Evolutionary conservation across 331 rosid genomes (phyloP).

Genomic region (Cydonia oblonga): DNA sequence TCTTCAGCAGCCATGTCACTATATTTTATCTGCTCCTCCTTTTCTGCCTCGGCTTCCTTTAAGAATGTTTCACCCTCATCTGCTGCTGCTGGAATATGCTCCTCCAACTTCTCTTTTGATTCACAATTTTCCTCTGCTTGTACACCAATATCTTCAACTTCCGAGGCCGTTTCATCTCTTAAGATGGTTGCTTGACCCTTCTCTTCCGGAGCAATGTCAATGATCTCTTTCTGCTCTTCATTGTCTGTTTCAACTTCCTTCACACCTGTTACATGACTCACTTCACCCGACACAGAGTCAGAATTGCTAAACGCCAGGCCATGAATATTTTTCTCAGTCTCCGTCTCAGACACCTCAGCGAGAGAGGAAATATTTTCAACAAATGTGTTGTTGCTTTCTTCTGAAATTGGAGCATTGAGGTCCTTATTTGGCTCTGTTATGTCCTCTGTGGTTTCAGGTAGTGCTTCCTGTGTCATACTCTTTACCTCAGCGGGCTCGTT

Average conservation of each 20-base stretch:
- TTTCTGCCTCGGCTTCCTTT: not conserved
- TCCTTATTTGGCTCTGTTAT: not conserved
- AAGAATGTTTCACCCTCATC: conserved; percentile 1
- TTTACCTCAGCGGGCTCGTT: conserved; percentile 7
- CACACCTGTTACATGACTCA: not conserved
- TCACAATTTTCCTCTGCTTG: too few species aligned
- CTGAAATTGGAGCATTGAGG: not conserved
- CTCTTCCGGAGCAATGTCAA: not conserved
- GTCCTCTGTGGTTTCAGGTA: conserved; percentile 8
- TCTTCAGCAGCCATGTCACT: not conserved
- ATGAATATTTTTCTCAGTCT: conserved; percentile 1
- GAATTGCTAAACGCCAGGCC: not conserved
- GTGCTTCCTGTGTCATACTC: not conserved
- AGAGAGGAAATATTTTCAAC: not conserved
- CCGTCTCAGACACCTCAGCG: not conserved
- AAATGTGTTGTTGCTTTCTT: not conserved
- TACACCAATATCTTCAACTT: too few species aligned
- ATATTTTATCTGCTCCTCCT: not conserved
- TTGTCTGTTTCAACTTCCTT: conserved; percentile 7
- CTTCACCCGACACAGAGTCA: not conserved
- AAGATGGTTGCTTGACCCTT: not conserved
- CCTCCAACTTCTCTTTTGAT: too few species aligned
- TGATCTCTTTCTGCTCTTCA: not conserved
- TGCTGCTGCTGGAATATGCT: not conserved
- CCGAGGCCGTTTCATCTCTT: not conserved